Base-by-base conservation (phyloP, 1,284 basidiomycete species). In the Ceratobasidium sp. region DNA sequence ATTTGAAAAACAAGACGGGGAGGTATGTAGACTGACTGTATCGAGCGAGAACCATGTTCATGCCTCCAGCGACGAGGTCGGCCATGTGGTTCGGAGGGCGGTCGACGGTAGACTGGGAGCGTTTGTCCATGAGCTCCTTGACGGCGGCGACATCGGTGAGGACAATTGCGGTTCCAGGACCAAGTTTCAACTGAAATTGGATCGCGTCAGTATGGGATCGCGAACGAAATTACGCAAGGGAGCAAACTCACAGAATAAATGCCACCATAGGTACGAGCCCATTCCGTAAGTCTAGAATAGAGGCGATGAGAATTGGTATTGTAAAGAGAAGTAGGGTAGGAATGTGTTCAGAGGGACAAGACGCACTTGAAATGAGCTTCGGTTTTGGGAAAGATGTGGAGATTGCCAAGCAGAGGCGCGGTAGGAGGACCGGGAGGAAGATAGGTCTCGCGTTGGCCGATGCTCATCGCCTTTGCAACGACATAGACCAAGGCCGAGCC, bases 401-500 rank as follows among this genome's bases (percentile, higher is more conserved):
- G 30, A 65, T 81, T 81, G 12, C 80, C 80, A 10, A 81, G 72
- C n/a, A 81, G 26, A 0, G 79, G 79, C 6, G 74, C 36, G 10
- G 80, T 81, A 2, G 80, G 79, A 0, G 80, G 80, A 1, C 80
- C 80, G n/a, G 80, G 80, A 21, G 80, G 80, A n/a, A 81, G 77
- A 28, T 74, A 72, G 23, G 70, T 48, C 26, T 77, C 77, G 62
- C 80, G 72, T 30, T 69, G 21, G 16, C 73, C 73, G 0, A 72
- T 62, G 36, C 26, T 34, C 57, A 62, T 45, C 28, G 48, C 21
- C 59, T 72, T 72, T 9, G 34, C 18, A 28, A 46, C 45, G 59
- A 62, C 32, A 45, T 59, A 72, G 21, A 72, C 43, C 4, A 71
- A 28, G 55, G 23, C 43, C 16, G 26, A 48, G 57, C 69, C 69